Evolutionary conservation across 1,139 yeast species (phyloP).

Genomic region (Hyphopichia fennica): DNA sequence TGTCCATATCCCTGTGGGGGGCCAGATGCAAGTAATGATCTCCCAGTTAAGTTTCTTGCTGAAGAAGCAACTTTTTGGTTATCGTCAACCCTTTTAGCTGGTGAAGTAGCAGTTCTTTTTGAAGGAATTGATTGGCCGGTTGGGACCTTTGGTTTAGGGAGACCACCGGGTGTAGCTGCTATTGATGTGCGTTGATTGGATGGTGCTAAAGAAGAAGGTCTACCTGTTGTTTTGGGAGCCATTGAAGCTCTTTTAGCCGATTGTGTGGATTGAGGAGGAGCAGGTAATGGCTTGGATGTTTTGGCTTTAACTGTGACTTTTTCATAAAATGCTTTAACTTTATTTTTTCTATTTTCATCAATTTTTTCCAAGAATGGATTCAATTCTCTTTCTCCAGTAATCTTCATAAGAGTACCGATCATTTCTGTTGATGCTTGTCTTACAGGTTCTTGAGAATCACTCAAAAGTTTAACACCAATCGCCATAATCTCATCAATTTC

Average conservation of each 20-base stretch:
- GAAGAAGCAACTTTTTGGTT: constrained; percentile 26
- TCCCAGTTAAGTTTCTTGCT: constrained; percentile 39
- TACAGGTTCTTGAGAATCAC: constrained; percentile 84
- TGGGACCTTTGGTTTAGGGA: neutral
- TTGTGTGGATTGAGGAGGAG: constrained; percentile 8
- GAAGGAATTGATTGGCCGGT: constrained; percentile 48
- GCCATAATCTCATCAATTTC: constrained; percentile 62
- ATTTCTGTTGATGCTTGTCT: constrained; percentile 78
- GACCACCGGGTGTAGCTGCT: neutral
- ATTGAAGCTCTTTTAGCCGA: constrained; percentile 7
- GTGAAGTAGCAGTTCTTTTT: constrained; percentile 67
- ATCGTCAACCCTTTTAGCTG: constrained; percentile 48
- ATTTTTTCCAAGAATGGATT: constrained; percentile 60
- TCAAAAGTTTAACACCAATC: constrained; percentile 57
- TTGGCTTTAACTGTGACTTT: constrained; percentile 54
- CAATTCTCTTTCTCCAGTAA: constrained; percentile 73
- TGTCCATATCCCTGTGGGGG: constrained; percentile 9
- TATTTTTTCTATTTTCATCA: constrained; percentile 71
- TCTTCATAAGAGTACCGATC: constrained; percentile 80
- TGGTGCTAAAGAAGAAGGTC: constrained; percentile 8
- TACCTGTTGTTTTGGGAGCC: constrained; percentile 12
- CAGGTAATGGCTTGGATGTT: constrained; percentile 5
- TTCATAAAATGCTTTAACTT: constrained; percentile 62
- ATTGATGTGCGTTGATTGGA: constrained; percentile 2
- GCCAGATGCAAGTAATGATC: constrained; percentile 29